Base-by-base conservation (phyloP, 2,329 filamentous ascomycete species). In the Aureobasidium pullulans region DNA sequence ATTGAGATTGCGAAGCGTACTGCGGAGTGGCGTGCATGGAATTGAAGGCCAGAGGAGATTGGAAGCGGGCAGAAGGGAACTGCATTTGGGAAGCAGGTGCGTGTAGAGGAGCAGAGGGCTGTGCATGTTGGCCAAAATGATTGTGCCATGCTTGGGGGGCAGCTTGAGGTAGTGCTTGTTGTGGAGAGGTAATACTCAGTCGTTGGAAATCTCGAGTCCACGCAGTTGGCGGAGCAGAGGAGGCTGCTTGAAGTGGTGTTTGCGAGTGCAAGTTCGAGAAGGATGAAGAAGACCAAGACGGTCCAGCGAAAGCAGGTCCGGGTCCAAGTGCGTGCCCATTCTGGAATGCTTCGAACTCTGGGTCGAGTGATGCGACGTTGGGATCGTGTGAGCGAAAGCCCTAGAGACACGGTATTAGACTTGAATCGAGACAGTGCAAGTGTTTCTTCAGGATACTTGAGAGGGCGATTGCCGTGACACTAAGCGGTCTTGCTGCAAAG, bases 401-500 rank as follows among this genome's bases (percentile, higher is more conserved):
- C 83, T 89, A 66, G 6, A 62, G 49, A 48, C 52, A 49, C 28
- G 7, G 31, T 65, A 6, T 62, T 4, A 57, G 53, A 16, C 6
- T 8, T 34, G 46, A 13, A 5, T 3, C 13, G 6, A 16, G 32
- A 19, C 36, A 23, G 13, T n/a, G 10, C n/a, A 28, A n/a, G 61
- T 39, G 10, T 19, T 10, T 31, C 6, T 52, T 52, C 32, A 37
- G 50, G 48, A 19, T 72, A 85, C 84, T 71, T 85, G 81, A 52
- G 77, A 72, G 46, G 81, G 77, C 56, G 79, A 74, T 58, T 80
- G 77, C 61, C 81, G 79, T 9, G 79, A 75, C 37, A 78, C 72
- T 48, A 88, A 67, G 54, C 86, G 84, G 72, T 91, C 88, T 71
- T 90, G 88, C 69, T 91, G 87, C 50, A 88, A 77, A 9, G 85